A percentile compares a stretch with the other conserved stretches of the same genome.
Evolutionary conservation across 2,329 filamentous ascomycete genomes (phyloP).

Genomic region (Bimuria novae-zelandiae): DNA sequence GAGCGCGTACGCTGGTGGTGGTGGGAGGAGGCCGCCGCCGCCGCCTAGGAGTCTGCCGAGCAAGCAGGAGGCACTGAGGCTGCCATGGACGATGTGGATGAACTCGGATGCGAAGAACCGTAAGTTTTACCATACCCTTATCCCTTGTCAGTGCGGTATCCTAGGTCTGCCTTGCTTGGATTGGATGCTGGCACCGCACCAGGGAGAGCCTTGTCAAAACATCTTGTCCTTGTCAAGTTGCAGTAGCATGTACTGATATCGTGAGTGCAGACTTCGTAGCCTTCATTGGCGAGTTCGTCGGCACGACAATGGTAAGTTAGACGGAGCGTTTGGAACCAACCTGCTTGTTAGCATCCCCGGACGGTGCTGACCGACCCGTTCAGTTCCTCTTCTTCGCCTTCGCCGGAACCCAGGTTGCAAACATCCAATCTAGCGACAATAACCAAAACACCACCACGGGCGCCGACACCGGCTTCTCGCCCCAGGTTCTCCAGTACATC

Average conservation of each 20-base stretch:
- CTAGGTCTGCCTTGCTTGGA: background rate
- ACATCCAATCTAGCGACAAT: slow-evolving; percentile 49
- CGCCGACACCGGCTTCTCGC: slow-evolving; percentile 51
- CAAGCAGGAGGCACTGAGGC: slow-evolving; percentile 45
- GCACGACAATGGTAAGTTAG: slow-evolving; percentile 43
- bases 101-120: slow-evolving; percentile 44
- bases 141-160: too few relatives aligned
- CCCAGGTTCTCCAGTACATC: slow-evolving; percentile 48
- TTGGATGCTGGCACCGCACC: background rate
- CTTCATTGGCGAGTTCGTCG: slow-evolving; percentile 54
- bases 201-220: background rate
- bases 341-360: background rate
- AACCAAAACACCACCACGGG: slow-evolving; percentile 49
- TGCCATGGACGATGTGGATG: slow-evolving; percentile 45
- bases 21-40: slow-evolving; percentile 24
- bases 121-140: slow-evolving; percentile 20
- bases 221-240: slow-evolving; percentile 21
- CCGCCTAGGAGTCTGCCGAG: slow-evolving; percentile 27
- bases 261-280: slow-evolving; percentile 46
- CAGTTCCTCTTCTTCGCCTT: slow-evolving; percentile 53
- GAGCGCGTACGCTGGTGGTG: slow-evolving; percentile 11
- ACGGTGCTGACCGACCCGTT: background rate
- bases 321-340: too few relatives aligned
- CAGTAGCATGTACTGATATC: slow-evolving; percentile 48
- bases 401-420: slow-evolving; percentile 52